Evolutionary conservation across 225 moss, liverwort and hornwort species (phyloP).

Genomic region (Sphagnum contortum): DNA sequence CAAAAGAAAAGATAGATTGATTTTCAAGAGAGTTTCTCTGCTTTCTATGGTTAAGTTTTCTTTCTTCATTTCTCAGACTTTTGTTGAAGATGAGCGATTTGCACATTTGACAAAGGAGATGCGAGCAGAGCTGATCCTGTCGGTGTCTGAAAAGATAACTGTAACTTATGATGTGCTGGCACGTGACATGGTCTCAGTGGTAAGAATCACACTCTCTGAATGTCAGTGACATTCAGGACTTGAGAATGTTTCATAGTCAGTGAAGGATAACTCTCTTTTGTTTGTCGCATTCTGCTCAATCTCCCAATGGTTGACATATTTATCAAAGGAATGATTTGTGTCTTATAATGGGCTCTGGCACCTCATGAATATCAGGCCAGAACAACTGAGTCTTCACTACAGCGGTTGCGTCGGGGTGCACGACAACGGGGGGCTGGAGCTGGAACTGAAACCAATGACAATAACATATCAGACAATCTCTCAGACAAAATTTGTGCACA

Average conservation of each 20-base stretch:
- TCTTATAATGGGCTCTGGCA: background rate
- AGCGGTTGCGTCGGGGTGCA: constrained; percentile 59
- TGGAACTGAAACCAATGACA: constrained; percentile 63
- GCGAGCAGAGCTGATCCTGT: constrained; percentile 40
- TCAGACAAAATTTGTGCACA: constrained; percentile 89
- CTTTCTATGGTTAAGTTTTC: background rate
- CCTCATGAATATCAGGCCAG: constrained; percentile 39
- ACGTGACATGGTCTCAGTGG: constrained; percentile 68
- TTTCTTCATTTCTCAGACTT: constrained; percentile 29
- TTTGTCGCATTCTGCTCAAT: background rate
- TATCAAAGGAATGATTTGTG: background rate
- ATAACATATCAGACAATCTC: constrained; percentile 63
- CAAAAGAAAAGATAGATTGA: too few relatives aligned
- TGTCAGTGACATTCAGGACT: background rate
- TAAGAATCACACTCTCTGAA: constrained; percentile 6
- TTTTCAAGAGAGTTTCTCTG: background rate
- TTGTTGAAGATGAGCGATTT: constrained; percentile 65
- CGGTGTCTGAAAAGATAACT: constrained; percentile 72
- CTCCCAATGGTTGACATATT: too few relatives aligned
- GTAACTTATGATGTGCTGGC: constrained; percentile 69
- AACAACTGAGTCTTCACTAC: constrained; percentile 66
- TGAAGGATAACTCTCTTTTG: background rate
- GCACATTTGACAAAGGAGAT: constrained; percentile 39
- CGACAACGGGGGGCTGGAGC: constrained; percentile 68
- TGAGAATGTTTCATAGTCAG: background rate